Percentiles rank a stretch among this genome's conserved stretches.
These are phyloP conservation scores for Suzukiozyma palmioleophila DNA, from an alignment of 1,139 yeast genomes.

Conservation along the genomic window DNA sequence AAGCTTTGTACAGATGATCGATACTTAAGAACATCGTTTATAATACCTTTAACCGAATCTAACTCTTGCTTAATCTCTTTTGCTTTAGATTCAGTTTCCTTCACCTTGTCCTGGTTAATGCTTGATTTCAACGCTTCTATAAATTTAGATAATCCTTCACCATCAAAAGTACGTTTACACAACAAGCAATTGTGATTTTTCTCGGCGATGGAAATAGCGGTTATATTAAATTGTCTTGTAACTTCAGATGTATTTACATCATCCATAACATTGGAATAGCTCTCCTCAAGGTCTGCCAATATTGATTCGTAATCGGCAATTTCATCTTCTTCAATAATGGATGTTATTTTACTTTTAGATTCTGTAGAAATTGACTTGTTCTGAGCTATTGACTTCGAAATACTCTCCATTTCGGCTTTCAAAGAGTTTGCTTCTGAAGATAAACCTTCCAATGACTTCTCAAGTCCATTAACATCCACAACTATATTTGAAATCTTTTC, in stretches of 20 bases:
- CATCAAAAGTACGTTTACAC: conserved; percentile 60
- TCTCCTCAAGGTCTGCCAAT: conserved; percentile 55
- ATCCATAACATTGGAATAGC: conserved; percentile 54
- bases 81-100: conserved; percentile 34
- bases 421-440: conserved; percentile 9
- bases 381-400: conserved; percentile 7
- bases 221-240: conserved; percentile 58
- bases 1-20: conserved; percentile 9
- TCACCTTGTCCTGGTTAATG: conserved; percentile 32
- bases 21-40: conserved; percentile 24
- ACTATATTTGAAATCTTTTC: conserved; percentile 9
- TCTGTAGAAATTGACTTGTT: conserved; percentile 11
- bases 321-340: conserved; percentile 38
- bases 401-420: conserved; percentile 10
- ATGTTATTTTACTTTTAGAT: conserved; percentile 18
- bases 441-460: conserved; percentile 8
- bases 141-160: conserved; percentile 29
- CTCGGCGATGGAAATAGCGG: conserved; percentile 60
- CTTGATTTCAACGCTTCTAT: conserved; percentile 31
- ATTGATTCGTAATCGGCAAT: conserved; percentile 48
- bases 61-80: conserved; percentile 27
- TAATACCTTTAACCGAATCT: conserved; percentile 22
- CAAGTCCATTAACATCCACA: conserved; percentile 1
- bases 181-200: conserved; percentile 54
- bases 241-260: conserved; percentile 63